Conservation (phyloP, 1,284 basidiomycete genomes). For the Cerrena zonata region DNA sequence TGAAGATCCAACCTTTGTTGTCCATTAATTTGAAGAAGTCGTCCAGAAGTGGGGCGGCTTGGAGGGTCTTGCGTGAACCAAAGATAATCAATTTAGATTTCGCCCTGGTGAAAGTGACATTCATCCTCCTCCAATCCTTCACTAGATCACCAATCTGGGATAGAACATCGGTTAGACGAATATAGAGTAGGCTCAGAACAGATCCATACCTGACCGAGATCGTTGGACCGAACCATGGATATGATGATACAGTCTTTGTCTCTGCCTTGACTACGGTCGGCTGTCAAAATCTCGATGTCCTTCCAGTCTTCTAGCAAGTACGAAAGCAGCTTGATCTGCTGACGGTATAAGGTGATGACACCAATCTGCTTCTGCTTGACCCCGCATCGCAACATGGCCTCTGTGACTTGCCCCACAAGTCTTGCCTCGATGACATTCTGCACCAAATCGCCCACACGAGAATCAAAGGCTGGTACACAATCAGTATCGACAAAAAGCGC, state of each 20-base stretch:
- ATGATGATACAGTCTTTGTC: slow-evolving; percentile 96
- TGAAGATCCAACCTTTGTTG: slow-evolving; percentile 61
- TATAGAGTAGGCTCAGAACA: not conserved
- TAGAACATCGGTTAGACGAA: slow-evolving; percentile 5
- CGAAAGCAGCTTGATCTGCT: slow-evolving; percentile 85
- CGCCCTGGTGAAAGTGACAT: slow-evolving; percentile 94
- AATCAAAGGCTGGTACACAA: slow-evolving; percentile 67
- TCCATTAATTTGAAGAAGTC: slow-evolving; percentile 77
- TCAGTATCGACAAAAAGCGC: slow-evolving; percentile 95
- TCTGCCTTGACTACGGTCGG: slow-evolving; percentile 91
- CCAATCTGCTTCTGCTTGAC: slow-evolving; percentile 71
- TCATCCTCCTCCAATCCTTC: slow-evolving; percentile 91
- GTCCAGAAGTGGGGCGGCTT: slow-evolving; percentile 52
- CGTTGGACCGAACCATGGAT: slow-evolving; percentile 87
- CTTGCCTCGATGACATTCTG: slow-evolving; percentile 82
- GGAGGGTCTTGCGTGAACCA: slow-evolving; percentile 74
- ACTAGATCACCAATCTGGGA: slow-evolving; percentile 82
- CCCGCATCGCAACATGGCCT: slow-evolving; percentile 63
- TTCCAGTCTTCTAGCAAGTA: slow-evolving; percentile 47
- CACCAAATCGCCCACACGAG: slow-evolving; percentile 79
- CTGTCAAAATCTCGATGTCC: slow-evolving; percentile 84
- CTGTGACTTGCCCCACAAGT: slow-evolving; percentile 57
- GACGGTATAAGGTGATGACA: slow-evolving; percentile 87
- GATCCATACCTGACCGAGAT: slow-evolving; percentile 56
- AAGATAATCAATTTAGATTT: slow-evolving; percentile 86